Base-by-base conservation (phyloP, 768 basidiomycete genomes). In the Boletus subcaerulescens region DNA sequence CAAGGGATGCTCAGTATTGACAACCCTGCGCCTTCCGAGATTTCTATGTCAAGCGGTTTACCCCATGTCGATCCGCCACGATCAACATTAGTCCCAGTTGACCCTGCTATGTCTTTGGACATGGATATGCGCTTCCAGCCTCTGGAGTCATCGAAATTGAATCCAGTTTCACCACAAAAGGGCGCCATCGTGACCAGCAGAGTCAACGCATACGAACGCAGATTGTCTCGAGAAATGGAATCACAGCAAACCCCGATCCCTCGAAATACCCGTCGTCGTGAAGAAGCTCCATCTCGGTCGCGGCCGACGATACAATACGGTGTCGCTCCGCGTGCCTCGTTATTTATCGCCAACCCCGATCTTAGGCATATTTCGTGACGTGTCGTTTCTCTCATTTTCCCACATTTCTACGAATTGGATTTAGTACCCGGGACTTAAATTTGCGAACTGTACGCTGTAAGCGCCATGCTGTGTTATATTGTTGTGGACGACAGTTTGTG, bases 261-360 rank as follows among this genome's bases (percentile, higher is more conserved):
- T 33, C 71, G 65, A 48, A 80, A 76, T 60, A 77, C 74, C 18
- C 77, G 69, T 63, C 71, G 70, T 48, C 69, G 59, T 48, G 79
- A 80, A 62, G 77, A 76, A 62, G 68, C 69, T 53, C 64, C 73
- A 45, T 73, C 67, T 56, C 76, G 71, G 63, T 70, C 73, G 48
- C 70, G 73, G 48, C 60, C 71, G 48, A 69, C 67, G 41, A 74
- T 84, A 36, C 76, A 80, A 26, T 91, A 91, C 66, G 88, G 87
- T 13, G 76, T 91, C 33, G 84, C 78, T 35, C 82, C 83, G 22
- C 78, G 80, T 56, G 71, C 80, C 18, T 81, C 82, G 57, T 74
- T 92, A 31, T 91, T 82, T 60, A 77, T 92, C 48, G 86, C 87
- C 22, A 91, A 92, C 69, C 89, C 90, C 36, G 65, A 66, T 55